Evolutionary conservation across 2,329 filamentous ascomycete genomes (phyloP), one percentile per base, ranked within the genome.

Genomic region (Fusarium longipes): DNA sequence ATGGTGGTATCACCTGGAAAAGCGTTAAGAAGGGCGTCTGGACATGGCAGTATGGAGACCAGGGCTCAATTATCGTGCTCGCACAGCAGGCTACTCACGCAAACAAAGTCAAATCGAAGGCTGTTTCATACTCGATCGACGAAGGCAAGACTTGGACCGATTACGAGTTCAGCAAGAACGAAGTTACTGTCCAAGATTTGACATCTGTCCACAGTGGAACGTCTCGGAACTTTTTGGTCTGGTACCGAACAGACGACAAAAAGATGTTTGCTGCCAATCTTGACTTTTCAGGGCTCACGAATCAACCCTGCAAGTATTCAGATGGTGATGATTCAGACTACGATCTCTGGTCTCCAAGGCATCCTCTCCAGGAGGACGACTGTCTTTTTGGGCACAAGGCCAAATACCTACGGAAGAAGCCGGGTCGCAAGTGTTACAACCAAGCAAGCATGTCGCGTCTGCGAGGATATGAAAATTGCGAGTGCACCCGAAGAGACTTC

Each of bases 31-130:
- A 96, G 79, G 96, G 96, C 8, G 87, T 86, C 33, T 97, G 93
- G 83, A 91, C 91, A 74, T 99, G 93, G 93, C 93, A 97, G 74
- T 97, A 93, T 76, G 96, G 96, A 59, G 96, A 99, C 73, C 93
- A 97, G 77, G 96, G 96, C 27, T 96, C 93, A 8, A 91, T 98
- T 72, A 88, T 98, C 64, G 93, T 97, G 39, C 90, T 99, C 47
- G 93, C 95, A 22, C 87, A 91, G 74, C 88, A 93, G 57, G 84
- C 86, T 15, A 85, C 85, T 51, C 83, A 87, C 50, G 93, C 91
- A 6, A 90, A 91, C 67, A 80, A 83, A 2, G 81, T 94, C 51
- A 88, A 86, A 74, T 92, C 91, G 4, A 87, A 92, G 52, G 80
- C 82, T 3, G 80, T 96, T 38, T 88, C 87, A 58, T 97, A 96